Percentiles rank a stretch among this genome's conserved stretches.
phyloP scores from a whole-genome alignment of 78 protist species.

The Blattamonas nauphoetae region DNA sequence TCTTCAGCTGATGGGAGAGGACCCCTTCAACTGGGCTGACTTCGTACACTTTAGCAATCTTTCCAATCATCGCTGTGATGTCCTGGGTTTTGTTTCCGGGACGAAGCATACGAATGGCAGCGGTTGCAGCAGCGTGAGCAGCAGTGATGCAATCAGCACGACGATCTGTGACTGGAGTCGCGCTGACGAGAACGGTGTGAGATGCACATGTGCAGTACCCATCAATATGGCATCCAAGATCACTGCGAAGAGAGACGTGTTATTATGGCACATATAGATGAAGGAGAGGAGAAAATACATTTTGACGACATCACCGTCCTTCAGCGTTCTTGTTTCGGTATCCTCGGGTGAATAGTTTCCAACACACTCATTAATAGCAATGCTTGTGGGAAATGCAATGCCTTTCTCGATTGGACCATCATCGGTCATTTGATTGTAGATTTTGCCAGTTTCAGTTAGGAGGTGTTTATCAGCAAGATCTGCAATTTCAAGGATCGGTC shows the following conservation, averaged over 20 bases:
- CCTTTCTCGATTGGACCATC: constrained; percentile 54
- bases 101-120: constrained; percentile 51
- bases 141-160: constrained; percentile 77
- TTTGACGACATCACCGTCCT: constrained; percentile 82
- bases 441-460: neutral
- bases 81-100: constrained; percentile 49
- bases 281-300: constrained; percentile 35
- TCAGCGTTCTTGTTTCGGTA: constrained; percentile 29
- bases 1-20: constrained; percentile 73
- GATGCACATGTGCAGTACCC: constrained; percentile 79
- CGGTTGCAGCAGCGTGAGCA: constrained; percentile 74
- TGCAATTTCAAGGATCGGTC: neutral
- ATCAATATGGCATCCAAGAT: constrained; percentile 86
- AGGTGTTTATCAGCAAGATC: neutral
- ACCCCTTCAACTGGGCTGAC: constrained; percentile 76
- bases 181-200: constrained; percentile 66
- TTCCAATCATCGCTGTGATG: constrained; percentile 51
- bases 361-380: constrained; percentile 75
- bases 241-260: constrained; percentile 30
- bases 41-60: constrained; percentile 44
- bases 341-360: constrained; percentile 87
- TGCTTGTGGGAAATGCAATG: constrained; percentile 88
- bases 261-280: neutral
- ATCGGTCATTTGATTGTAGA: neutral
- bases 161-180: constrained; percentile 41